Base-by-base conservation (phyloP, 2,329 filamentous ascomycete genomes). In the Aureobasidium leucospermi region DNA sequence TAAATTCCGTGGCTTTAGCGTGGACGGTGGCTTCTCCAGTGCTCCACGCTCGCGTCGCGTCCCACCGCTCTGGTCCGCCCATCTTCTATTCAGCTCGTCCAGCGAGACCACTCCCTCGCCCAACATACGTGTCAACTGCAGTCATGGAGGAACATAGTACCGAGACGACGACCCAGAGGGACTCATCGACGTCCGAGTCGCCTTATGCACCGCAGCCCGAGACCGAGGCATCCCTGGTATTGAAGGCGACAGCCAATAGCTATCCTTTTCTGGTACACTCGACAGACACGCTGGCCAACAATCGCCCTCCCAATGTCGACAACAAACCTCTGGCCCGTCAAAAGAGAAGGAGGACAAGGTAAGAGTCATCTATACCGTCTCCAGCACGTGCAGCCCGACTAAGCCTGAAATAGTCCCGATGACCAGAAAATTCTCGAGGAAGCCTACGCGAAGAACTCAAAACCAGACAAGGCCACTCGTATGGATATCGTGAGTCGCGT, bases 381-480 rank as follows among this genome's bases (percentile, higher is more conserved):
- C 16, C 31, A 38, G 4, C 16, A n/a, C 48, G 32, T 34, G 29
- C 23, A 42, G 28, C 43, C 38, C 15, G 47, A n/a, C 13, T 41
- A 13, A 41, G 19, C 28, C 4, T 11, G 8, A 15, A 42, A 58
- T 53, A 96, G 90, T 69, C 86, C 89, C 42, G 88, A 93, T 74
- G 93, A 97, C 76, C 93, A 96, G 77, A 83, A 86, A 56, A 83
- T 95, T 57, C 85, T 96, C 62, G 93, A 96, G 74, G 82, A 88
- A 38, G 90, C 93, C 61, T 96, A 96, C 71, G 81, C 84, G 67
- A 82, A 80, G 63, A 95, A 96, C 72, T 84, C 90, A 6, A 96
- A 96, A 74, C 93, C 93, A 36, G 92, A 96, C 77, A 96, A 96
- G 76, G 82, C 85, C 59, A 88, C 90, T 73, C 89, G 93, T 76